Percentiles rank a stretch among this genome's conserved stretches.
phyloP scores from a whole-genome alignment of 2,329 filamentous ascomycete genomes.

The Xylariaceae sp. region DNA sequence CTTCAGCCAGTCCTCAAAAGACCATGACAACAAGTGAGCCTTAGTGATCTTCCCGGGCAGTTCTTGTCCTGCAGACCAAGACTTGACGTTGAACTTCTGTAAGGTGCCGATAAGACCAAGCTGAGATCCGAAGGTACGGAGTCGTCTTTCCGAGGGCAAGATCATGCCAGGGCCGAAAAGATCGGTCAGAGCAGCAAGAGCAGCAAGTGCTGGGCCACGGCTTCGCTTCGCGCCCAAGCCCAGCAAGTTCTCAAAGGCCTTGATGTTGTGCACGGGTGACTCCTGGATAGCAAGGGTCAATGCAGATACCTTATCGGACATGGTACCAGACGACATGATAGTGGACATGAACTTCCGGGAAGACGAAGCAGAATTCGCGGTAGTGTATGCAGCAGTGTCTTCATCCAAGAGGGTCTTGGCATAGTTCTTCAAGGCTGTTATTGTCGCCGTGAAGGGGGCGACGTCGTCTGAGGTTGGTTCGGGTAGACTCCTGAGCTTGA shows the following conservation, averaged over 20 bases:
- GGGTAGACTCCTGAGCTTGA: conserved; percentile 41
- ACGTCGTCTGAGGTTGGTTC: conserved; percentile 41
- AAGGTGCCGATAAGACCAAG: conserved; percentile 68
- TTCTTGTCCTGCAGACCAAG: conserved; percentile 63
- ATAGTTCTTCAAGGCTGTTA: conserved; percentile 58
- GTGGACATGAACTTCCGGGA: conserved; percentile 95
- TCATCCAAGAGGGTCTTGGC: conserved; percentile 69
- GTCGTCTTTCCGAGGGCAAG: conserved; percentile 73
- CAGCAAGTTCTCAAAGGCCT: conserved; percentile 80
- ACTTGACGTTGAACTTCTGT: conserved; percentile 50
- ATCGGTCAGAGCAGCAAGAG: conserved; percentile 91
- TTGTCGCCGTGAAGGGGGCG: conserved; percentile 38
- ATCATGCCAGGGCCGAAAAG: conserved; percentile 84
- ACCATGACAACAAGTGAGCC: conserved; percentile 78
- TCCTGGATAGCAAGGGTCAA: conserved; percentile 92
- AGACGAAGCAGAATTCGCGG: conserved; percentile 71
- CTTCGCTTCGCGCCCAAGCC: conserved; percentile 86
- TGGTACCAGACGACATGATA: conserved; percentile 92
- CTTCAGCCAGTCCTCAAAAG: conserved; percentile 94
- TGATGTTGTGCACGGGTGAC: conserved; percentile 87
- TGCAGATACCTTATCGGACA: conserved; percentile 94
- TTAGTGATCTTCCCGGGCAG: conserved; percentile 71
- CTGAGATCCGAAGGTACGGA: conserved; percentile 75
- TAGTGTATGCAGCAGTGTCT: conserved; percentile 70
- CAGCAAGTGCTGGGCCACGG: conserved; percentile 84